Conservation (phyloP, 1,284 basidiomycete genomes). For the Boletellus deceptivus region DNA sequence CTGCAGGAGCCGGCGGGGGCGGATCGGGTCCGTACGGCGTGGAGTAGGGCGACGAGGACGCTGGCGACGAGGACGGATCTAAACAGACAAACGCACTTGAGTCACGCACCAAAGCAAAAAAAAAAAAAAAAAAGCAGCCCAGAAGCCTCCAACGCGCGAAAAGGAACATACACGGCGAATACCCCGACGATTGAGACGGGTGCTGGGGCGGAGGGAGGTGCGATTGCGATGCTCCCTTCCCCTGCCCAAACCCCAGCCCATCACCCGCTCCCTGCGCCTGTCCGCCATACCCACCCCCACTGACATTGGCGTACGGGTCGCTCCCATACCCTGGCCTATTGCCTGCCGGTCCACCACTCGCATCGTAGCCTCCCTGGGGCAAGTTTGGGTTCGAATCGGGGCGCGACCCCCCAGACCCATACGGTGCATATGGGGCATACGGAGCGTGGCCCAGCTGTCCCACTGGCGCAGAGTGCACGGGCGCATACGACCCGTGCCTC, state of each 20-base stretch:
- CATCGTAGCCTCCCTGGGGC: background rate
- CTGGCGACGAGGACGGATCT: background rate
- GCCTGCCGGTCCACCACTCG: too few relatives aligned
- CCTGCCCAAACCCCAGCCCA: background rate
- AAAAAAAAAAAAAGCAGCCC: too few relatives aligned
- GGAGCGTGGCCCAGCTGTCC: background rate
- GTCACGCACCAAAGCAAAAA: too few relatives aligned
- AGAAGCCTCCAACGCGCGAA: too few relatives aligned
- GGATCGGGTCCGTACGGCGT: conserved; percentile 9
- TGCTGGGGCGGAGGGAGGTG: background rate
- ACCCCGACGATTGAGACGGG: conserved; percentile 4
- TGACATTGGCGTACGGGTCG: too few relatives aligned
- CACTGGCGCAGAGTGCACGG: background rate
- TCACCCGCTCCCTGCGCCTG: background rate
- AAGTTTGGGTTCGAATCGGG: background rate
- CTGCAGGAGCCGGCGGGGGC: background rate
- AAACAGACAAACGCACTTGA: too few relatives aligned
- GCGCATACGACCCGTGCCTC: background rate
- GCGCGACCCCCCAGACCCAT: background rate
- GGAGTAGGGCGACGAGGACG: conserved; percentile 2
- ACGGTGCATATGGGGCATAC: background rate
- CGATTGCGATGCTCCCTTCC: too few relatives aligned
- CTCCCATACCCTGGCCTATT: too few relatives aligned
- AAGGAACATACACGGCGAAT: conserved; percentile 11
- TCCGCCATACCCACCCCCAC: background rate